Base-by-base conservation (phyloP, 305 asterid species). In the Fraxinus platypoda region DNA sequence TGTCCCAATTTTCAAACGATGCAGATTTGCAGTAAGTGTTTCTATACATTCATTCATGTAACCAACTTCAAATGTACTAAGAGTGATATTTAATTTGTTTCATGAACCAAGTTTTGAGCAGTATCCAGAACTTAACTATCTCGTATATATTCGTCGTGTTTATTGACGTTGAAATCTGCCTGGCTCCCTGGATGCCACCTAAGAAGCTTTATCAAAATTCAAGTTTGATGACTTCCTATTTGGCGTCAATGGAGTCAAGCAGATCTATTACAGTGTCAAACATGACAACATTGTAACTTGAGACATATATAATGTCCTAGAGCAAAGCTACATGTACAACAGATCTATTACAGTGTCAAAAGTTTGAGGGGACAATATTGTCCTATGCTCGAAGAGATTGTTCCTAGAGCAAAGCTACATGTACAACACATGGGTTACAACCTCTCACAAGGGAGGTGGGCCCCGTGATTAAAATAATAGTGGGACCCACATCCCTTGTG, bases 121-220 rank as follows among this genome's bases (percentile, higher is more conserved):
- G 13, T 38, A 38, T 38, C 3, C 46, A 8, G 21, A 49, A 52
- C 2, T 52, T 15, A 46, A 17, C 6, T 17, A 3, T 17, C 26
- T 54, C 1, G 3, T 19, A 19, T 5, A 54, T 19, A n/a, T 54
- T 70, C 0, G 21, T 30, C 41, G 11, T 13, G 75, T 15, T 4
- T 25, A 30, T 30, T 70, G 17, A 30, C 75, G 2, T 71, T 71
- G 75, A 31, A 71, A 71, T 71, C 23, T 71, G 75, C 75, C 75
- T 71, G 75, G 75, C 75, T 71, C 75, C 75, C 75, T 71, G 75
- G 41, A 71, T 71, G 75, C 75, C 75, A 71, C 23, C 11, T 71
- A 71, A 31, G 75, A 71, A 15, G 75, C 41, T 71, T 52, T 71
- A 35, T 71, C 75, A 31, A 71, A 70, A 71, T 13, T 30, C 75